phyloP scores from a whole-genome alignment of 2,329 filamentous ascomycete species.

The Scleromitrula shiraiana region DNA sequence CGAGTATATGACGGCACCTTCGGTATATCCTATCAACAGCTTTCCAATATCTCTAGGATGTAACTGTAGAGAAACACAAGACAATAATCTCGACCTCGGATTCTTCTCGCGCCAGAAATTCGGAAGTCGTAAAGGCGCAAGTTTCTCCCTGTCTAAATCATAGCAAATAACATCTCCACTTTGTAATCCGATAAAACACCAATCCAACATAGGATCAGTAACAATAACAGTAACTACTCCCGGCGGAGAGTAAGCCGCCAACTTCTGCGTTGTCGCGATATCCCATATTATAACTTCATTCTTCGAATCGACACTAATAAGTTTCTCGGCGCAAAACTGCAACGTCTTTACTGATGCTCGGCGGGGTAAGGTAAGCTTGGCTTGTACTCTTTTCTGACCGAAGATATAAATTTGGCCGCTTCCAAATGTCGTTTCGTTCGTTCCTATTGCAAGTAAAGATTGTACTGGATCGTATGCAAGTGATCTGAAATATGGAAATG shows the following conservation, averaged over 20 bases:
- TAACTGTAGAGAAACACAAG: constrained; percentile 70
- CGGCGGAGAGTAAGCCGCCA: constrained; percentile 66
- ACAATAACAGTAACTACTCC: constrained; percentile 66
- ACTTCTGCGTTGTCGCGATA: constrained; percentile 57
- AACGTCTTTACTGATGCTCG: constrained; percentile 68
- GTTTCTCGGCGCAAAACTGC: constrained; percentile 78
- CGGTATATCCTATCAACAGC: constrained; percentile 80
- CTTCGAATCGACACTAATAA: constrained; percentile 76
- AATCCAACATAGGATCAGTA: constrained; percentile 87
- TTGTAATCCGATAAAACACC: constrained; percentile 77
- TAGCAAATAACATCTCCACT: constrained; percentile 86
- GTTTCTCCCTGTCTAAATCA: constrained; percentile 73
- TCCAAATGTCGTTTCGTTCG: constrained; percentile 77
- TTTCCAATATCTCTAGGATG: constrained; percentile 91
- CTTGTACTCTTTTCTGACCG: constrained; percentile 72
- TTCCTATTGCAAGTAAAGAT: constrained; percentile 86
- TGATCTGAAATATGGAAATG: constrained; percentile 43
- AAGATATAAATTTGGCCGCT: constrained; percentile 83
- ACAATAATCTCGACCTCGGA: constrained; percentile 53
- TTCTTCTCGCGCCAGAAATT: constrained; percentile 78
- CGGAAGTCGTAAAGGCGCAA: constrained; percentile 72
- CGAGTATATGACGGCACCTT: constrained; percentile 83
- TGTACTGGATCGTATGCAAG: constrained; percentile 91
- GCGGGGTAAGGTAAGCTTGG: constrained; percentile 62
- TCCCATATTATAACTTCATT: constrained; percentile 84